Percentiles rank a stretch among this genome's conserved stretches.
phyloP scores from a whole-genome alignment of 2,329 filamentous ascomycete genomes.

The Sarocladiaceae sp. region DNA sequence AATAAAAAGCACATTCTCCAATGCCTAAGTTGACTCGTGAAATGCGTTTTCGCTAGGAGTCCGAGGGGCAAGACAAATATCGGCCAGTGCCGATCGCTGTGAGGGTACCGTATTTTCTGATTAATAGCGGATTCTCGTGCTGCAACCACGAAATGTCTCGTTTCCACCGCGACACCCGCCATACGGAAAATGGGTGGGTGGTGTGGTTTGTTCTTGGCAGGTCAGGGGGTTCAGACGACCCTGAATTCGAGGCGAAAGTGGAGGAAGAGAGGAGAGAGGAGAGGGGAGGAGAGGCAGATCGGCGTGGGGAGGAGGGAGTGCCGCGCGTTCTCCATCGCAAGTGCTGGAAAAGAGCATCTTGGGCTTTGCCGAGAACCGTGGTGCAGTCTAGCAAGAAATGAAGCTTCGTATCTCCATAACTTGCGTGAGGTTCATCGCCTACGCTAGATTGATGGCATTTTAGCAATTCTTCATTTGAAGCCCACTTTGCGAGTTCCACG shows the following conservation, averaged over 20 bases:
- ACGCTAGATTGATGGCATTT: background rate
- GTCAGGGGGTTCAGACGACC: background rate
- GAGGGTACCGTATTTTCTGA: no score
- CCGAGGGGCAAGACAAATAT: no score
- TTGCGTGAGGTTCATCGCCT: background rate
- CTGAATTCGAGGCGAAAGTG: background rate
- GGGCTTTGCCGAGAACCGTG: background rate
- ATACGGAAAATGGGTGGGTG: background rate
- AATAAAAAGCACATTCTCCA: no score
- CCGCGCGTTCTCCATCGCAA: constrained; percentile 2
- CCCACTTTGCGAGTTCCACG: no score
- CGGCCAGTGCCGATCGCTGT: background rate
- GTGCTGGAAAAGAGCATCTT: background rate
- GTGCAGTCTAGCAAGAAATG: no score
- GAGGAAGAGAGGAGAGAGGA: background rate
- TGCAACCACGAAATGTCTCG: background rate
- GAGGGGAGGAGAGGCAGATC: background rate
- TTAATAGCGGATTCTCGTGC: no score
- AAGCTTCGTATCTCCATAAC: no score
- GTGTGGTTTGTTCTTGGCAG: constrained; percentile 3
- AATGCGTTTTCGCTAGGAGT: no score
- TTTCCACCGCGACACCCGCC: constrained; percentile 5
- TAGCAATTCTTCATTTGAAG: background rate
- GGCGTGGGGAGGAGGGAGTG: no score
- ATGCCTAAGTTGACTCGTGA: no score